A percentile compares a stretch with the other conserved stretches of the same genome.
Evolutionary conservation across 148 eudicot genomes (phyloP).

Genomic region (Vaccinium darrowii): DNA sequence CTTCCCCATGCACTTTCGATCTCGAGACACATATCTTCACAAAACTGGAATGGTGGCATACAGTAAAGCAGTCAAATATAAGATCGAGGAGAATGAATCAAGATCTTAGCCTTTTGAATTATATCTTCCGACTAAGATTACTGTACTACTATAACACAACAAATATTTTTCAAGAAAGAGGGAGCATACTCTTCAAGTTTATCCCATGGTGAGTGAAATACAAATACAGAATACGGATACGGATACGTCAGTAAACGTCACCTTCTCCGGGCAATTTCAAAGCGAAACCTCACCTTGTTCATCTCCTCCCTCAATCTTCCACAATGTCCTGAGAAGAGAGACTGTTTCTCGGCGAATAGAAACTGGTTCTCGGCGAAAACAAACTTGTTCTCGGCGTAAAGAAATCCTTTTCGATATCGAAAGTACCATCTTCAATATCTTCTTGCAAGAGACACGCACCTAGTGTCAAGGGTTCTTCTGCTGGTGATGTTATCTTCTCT

Average conservation of each 20-base stretch:
- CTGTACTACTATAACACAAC: background rate
- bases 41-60: no score
- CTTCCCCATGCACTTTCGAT: background rate
- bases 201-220: background rate
- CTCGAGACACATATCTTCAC: no score
- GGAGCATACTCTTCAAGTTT: background rate
- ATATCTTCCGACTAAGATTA: no score
- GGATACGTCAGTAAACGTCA: no score
- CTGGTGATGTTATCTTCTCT: background rate
- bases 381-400: background rate
- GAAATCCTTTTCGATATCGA: background rate
- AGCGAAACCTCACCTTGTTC: background rate
- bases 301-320: conserved; percentile 14
- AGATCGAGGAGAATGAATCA: no score
- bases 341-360: conserved; percentile 21
- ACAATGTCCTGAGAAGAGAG: background rate
- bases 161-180: background rate
- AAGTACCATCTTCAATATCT: background rate
- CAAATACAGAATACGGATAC: no score
- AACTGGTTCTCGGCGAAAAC: background rate
- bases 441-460: background rate
- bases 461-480: background rate
- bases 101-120: no score
- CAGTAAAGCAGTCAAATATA: no score
- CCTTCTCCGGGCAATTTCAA: background rate